Base-by-base conservation (phyloP, 768 basidiomycete genomes). In the Phanerochaete carnosa region DNA sequence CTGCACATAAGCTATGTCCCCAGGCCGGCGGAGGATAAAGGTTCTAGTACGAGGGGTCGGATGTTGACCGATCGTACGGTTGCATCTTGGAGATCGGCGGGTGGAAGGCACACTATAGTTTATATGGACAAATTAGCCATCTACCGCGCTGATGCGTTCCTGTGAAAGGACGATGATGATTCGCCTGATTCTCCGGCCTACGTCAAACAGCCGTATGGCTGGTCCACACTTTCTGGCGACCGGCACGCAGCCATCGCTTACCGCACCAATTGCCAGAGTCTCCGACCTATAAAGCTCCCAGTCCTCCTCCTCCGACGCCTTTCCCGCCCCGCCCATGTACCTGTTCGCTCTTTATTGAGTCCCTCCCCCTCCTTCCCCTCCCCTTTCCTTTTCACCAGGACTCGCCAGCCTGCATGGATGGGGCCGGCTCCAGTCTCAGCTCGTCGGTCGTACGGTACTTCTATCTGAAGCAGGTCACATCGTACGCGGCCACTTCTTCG, bases 391-490 rank as follows among this genome's bases (percentile, higher is more conserved):
- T 53, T 50, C 59, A 19, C 39, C 58, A 33, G 43, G 45, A 28
- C 54, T 22, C 11, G 54, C 37, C 54, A 29, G 52, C 35, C 59
- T 59, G 49, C 59, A 60, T 64, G 59, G 59, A 64, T 64, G 58
- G 62, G 16, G 59, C 59, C 59, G 47, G 26, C 47, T 33, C 46
- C 58, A 46, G 16, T 29, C 58, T 51, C 26, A 43, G 45, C 45
- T 50, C 54, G 49, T 26, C 46, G 25, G 52, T 64, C 53, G 47
- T 59, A n/a, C 37, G 55, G 49, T 64, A 57, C 57, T 59, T 62
- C 57, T 55, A 57, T 52, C 47, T 61, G 53, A 64, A 62, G 64
- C 57, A 62, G 53, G 57, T 55, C 47, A 55, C 60, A 55, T 60
- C 59, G 29, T 64, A 64, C 52, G 51, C 57, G 52, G 62, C 57